phyloP scores from a whole-genome alignment of 257 asterid genomes.

The Jasminum sambac region DNA sequence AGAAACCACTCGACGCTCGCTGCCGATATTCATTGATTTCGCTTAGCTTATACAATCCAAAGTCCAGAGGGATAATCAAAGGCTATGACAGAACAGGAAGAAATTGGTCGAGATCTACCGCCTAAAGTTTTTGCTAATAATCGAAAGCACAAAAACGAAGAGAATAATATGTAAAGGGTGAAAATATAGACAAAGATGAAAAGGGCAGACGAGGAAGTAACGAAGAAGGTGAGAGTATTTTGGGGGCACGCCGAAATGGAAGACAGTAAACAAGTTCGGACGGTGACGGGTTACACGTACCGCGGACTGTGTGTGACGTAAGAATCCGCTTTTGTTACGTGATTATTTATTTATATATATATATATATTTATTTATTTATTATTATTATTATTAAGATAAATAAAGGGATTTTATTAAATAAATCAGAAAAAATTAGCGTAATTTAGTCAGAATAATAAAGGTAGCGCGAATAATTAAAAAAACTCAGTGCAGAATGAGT shows the following conservation, averaged over 20 bases:
- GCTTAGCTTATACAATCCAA: constrained; percentile 6
- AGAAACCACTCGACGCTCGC: constrained; percentile 12
- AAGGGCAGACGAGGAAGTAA: constrained; percentile 33
- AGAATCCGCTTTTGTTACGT: neutral
- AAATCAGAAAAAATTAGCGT: no score
- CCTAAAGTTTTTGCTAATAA: neutral
- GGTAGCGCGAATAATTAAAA: no score
- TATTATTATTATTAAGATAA: no score
- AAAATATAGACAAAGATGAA: neutral
- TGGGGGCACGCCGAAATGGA: constrained; percentile 74
- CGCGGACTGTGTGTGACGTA: neutral
- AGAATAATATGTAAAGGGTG: constrained; percentile 10
- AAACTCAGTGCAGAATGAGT: no score
- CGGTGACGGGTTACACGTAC: neutral
- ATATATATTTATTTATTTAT: no score
- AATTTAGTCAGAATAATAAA: no score
- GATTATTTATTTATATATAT: no score
- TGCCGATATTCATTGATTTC: constrained; percentile 23
- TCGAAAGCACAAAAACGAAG: neutral
- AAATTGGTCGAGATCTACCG: neutral
- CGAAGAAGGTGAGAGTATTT: constrained; percentile 34
- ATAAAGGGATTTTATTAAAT: no score
- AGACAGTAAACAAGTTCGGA: constrained; percentile 34
- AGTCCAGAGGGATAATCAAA: neutral
- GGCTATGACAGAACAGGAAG: neutral